Percentiles rank a stretch among this genome's conserved stretches.
Evolutionary conservation across 306 rosid species (phyloP).

Genomic region (Sophora flavescens): DNA sequence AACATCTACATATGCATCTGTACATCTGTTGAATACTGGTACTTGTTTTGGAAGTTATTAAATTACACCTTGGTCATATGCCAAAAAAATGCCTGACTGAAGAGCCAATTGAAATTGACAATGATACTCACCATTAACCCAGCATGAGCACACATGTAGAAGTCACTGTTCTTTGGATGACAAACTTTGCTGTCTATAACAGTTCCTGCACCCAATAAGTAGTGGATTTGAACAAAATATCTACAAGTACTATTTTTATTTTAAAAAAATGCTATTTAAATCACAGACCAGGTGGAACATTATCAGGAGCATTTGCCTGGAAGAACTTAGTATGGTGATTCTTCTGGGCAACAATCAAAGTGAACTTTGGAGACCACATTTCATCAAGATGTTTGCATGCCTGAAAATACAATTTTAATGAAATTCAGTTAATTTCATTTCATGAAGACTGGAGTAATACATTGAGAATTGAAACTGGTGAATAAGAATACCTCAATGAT

Average conservation of each 20-base stretch:
- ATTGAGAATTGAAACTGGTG: not conserved
- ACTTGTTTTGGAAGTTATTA: not conserved
- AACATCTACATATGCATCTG: not conserved
- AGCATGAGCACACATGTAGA: slow-evolving; percentile 57
- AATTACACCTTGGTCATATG: not conserved
- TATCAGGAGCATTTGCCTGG: slow-evolving; percentile 2
- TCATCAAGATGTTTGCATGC: slow-evolving; percentile 49
- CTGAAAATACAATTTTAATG: slow-evolving; percentile 32
- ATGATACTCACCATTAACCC: slow-evolving; percentile 51
- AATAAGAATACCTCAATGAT: slow-evolving; percentile 47
- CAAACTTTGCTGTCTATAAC: slow-evolving; percentile 48
- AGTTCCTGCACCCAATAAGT: slow-evolving; percentile 48
- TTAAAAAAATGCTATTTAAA: not conserved
- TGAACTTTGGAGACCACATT: slow-evolving; percentile 52
- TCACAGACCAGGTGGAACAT: slow-evolving; percentile 54
- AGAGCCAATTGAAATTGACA: not conserved
- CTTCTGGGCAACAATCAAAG: slow-evolving; percentile 55
- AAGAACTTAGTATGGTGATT: slow-evolving; percentile 58
- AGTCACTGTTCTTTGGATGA: slow-evolving; percentile 50
- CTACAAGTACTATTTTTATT: not conserved
- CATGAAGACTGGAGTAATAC: not conserved
- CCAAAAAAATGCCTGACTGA: not conserved
- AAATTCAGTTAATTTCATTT: not conserved
- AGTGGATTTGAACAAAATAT: not conserved
- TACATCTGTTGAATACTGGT: not conserved